Percentiles rank a stretch among this genome's conserved stretches.
Evolutionary conservation across 805 yeast species (phyloP).

Genomic region (Candida pseudoglaebosa): DNA sequence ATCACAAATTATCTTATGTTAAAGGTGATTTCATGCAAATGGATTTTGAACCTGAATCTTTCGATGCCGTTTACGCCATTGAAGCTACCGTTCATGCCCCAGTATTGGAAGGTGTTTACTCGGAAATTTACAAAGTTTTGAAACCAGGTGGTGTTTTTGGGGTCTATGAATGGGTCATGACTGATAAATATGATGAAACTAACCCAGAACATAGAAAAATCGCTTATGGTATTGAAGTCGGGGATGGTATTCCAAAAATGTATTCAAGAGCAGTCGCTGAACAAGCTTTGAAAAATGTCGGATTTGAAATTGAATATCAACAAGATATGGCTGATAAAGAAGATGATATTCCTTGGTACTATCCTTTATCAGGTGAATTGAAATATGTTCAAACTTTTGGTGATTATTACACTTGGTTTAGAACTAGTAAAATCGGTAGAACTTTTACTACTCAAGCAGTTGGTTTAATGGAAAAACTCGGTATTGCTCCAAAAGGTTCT

Average conservation of each 20-base stretch:
- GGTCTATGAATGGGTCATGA: slow-evolving; percentile 99
- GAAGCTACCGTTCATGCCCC: slow-evolving; percentile 99
- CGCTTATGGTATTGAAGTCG: slow-evolving; percentile 95
- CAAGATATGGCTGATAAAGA: slow-evolving; percentile 78
- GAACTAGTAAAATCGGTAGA: slow-evolving; percentile 88
- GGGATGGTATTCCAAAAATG: slow-evolving; percentile 99
- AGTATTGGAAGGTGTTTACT: slow-evolving; percentile 88
- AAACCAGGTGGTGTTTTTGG: slow-evolving; percentile 98
- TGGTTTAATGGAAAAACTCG: slow-evolving; percentile 75
- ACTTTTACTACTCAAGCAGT: slow-evolving; percentile 75
- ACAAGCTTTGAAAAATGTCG: slow-evolving; percentile 79
- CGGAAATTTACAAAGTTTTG: slow-evolving; percentile 89
- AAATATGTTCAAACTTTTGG: slow-evolving; percentile 73
- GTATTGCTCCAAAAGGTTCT: slow-evolving; percentile 89
- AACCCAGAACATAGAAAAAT: slow-evolving; percentile 89
- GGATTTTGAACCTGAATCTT: slow-evolving; percentile 87
- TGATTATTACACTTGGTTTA: slow-evolving; percentile 79
- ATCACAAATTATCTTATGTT: slow-evolving; percentile 74
- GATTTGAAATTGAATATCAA: slow-evolving; percentile 74
- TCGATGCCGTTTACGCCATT: slow-evolving; percentile 96
- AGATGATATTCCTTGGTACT: slow-evolving; percentile 95
- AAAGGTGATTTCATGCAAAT: slow-evolving; percentile 99
- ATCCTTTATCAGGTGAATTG: slow-evolving; percentile 94
- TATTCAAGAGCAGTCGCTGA: slow-evolving; percentile 79
- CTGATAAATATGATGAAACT: slow-evolving; percentile 82